Base-by-base conservation (phyloP, 495 filamentous ascomycete genomes). In the Penicillium goetzii region DNA sequence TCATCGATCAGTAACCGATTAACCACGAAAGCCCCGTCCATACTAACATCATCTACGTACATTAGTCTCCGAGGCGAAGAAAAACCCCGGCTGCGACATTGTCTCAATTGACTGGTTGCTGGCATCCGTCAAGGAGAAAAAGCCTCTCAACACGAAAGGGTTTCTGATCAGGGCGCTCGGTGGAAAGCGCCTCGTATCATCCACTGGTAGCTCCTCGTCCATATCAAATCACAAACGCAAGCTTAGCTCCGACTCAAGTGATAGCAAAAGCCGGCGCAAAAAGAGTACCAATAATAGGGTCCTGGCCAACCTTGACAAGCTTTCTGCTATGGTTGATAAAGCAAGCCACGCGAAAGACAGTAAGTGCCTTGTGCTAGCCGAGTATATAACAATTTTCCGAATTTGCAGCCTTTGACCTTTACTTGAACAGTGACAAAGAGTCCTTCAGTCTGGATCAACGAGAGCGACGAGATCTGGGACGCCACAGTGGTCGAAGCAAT, bases 41-140 rank as follows among this genome's bases (percentile, higher is more conserved):
- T 53, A 33, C 10, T 28, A 12, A 28, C 7, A 7, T 30, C 1
- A 53, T 32, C 17, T 32, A 15, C 8, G 7, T 10, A 32, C 50
- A 12, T 28, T 3, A 53, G 50, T 53, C 26, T 8, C 15, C 0
- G 15, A n/a, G 50, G 50, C 50, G 3, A 15, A 53, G 28, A 28
- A 9, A 21, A 30, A 30, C 15, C n/a, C 25, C 10, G n/a, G 30
- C 49, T 53, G 50, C 15, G 30, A 33, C 9, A 53, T 53, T n/a
- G 50, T 53, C 28, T 30, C 50, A 9, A 33, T 53, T 28, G 26
- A 53, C 50, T 53, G 50, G 50, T 33, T 53, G 26, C n/a, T 53
- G 9, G 6, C 15, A 4, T 53, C 50, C 5, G 3, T 33, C 50
- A 21, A 53, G 30, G 15, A 26, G 4, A 53, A 53, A 32, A n/a